Conservation (phyloP, 768 basidiomycete genomes). For the Tubosaeta sp. region DNA sequence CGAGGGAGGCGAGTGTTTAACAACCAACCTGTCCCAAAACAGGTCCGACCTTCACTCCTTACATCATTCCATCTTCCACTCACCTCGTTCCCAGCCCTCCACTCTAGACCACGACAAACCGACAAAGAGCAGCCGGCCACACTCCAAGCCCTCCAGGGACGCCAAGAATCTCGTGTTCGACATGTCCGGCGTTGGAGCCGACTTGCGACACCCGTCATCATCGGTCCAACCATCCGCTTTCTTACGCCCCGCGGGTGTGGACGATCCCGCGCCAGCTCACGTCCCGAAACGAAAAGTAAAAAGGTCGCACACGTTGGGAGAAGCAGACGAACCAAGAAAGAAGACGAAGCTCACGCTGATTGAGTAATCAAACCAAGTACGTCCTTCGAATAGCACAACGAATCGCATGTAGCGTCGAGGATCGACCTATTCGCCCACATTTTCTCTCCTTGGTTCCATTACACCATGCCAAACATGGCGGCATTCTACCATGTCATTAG, state of each 20-base stretch:
- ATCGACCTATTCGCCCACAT: constrained; percentile 18
- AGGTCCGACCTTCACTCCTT: constrained; percentile 20
- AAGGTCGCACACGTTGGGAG: constrained; percentile 19
- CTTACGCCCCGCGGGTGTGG: constrained; percentile 22
- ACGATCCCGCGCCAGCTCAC: constrained; percentile 11
- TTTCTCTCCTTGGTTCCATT: background rate
- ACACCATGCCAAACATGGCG: no score
- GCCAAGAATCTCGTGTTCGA: constrained; percentile 47
- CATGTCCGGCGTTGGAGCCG: constrained; percentile 44
- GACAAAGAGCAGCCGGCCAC: constrained; percentile 6
- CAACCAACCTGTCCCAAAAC: constrained; percentile 35
- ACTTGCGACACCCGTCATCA: constrained; percentile 35
- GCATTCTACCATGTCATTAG: constrained; percentile 13
- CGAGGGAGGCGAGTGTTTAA: constrained; percentile 52
- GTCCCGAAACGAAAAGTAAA: constrained; percentile 11
- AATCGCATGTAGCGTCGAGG: constrained; percentile 9
- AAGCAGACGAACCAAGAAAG: constrained; percentile 18
- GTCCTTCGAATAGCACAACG: constrained; percentile 12
- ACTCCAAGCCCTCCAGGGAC: constrained; percentile 31
- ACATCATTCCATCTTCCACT: constrained; percentile 14
- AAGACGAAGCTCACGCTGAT: constrained; percentile 22
- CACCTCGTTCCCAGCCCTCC: constrained; percentile 19
- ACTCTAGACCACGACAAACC: background rate
- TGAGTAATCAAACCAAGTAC: constrained; percentile 22
- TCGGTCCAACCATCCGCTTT: constrained; percentile 7